Conservation (phyloP, 768 basidiomycete species). For the Lentinula guzmanii region DNA sequence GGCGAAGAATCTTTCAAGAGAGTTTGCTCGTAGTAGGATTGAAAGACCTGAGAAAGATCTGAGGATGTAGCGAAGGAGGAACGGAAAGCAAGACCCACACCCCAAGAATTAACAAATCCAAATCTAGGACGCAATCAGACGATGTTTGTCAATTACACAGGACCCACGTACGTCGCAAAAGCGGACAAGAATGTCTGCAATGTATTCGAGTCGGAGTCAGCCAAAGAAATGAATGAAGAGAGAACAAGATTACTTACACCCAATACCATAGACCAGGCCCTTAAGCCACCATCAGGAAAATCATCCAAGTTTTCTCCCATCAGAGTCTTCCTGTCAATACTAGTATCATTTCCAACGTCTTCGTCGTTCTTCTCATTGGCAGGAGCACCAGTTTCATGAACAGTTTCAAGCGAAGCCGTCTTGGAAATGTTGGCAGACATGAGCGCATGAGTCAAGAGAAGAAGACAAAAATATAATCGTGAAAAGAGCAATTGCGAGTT, state of each 20-base stretch:
- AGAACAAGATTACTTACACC: conserved; percentile 20
- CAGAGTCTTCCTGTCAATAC: neutral
- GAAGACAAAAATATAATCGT: too few relatives aligned
- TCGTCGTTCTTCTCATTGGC: neutral
- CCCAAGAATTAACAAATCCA: conserved; percentile 43
- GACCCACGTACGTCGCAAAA: neutral
- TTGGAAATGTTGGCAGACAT: neutral
- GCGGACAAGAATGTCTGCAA: neutral
- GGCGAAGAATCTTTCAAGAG: neutral
- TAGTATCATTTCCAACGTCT: neutral
- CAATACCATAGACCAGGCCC: conserved; percentile 31
- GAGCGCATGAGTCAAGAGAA: neutral
- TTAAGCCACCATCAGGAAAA: conserved; percentile 34
- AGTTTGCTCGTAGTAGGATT: neutral
- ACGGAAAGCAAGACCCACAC: conserved; percentile 20
- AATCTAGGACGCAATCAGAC: conserved; percentile 20
- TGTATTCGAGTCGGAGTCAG: neutral
- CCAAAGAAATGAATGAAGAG: neutral
- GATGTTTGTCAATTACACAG: neutral
- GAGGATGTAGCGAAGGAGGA: neutral
- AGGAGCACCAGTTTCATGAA: neutral
- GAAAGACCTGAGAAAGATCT: conserved; percentile 21
- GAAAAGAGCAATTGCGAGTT: neutral
- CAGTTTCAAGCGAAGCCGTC: neutral
- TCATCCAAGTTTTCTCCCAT: neutral